phyloP scores from a whole-genome alignment of 371 early-diverging fungal species.

The Smittium mucronatum region DNA sequence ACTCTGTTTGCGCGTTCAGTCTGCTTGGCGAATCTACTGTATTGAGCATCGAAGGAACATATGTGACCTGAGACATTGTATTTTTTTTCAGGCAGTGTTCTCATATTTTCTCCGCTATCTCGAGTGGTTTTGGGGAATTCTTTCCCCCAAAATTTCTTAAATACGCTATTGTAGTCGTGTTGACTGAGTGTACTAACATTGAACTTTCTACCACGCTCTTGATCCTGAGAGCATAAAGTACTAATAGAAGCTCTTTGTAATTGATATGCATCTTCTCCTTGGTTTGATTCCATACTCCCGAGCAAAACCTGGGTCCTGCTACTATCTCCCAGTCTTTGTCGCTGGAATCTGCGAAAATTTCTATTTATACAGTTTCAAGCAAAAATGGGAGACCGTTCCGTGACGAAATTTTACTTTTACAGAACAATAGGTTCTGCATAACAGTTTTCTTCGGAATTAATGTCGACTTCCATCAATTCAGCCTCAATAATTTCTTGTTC shows the following conservation, averaged over 20 bases:
- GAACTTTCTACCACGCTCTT: background rate
- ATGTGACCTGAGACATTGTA: background rate
- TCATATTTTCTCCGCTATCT: background rate
- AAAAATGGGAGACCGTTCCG: background rate
- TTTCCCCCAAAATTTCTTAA: background rate
- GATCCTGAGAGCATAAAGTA: background rate
- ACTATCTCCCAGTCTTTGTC: background rate
- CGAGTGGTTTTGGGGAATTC: background rate
- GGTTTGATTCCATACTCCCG: background rate
- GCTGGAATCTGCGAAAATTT: background rate
- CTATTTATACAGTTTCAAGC: background rate
- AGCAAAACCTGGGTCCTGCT: background rate
- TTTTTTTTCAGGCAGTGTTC: background rate
- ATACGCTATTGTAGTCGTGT: background rate
- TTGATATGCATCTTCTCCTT: background rate
- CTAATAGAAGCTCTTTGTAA: background rate
- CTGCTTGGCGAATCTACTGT: background rate
- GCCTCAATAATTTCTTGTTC: background rate
- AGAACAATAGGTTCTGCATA: conserved; percentile 1
- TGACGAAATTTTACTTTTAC: background rate
- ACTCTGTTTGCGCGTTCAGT: background rate
- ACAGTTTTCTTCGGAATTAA: background rate
- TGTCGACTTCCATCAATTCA: background rate
- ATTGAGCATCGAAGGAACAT: background rate
- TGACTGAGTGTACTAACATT: background rate